phyloP scores from a whole-genome alignment of 106 monocot genomes.

The Platanthera zijinensis region DNA sequence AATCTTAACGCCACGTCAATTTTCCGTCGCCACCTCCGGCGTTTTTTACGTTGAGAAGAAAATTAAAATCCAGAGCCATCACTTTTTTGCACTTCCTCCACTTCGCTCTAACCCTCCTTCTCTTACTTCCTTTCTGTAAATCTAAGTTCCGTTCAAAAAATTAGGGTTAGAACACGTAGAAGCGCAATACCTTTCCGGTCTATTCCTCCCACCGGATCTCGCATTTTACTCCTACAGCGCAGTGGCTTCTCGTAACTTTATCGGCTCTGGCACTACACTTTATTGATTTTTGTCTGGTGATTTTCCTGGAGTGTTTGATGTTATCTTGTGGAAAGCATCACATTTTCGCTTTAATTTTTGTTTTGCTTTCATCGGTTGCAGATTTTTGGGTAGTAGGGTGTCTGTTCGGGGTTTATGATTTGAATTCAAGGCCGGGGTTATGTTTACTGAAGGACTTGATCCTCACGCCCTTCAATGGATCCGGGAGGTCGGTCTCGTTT shows the following conservation, averaged over 20 bases:
- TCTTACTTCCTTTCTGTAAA: not conserved
- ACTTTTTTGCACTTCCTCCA: not conserved
- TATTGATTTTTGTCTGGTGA: not conserved
- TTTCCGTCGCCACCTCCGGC: constrained; percentile 4
- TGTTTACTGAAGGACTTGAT: constrained; percentile 55
- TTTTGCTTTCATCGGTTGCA: not conserved
- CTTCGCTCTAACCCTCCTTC: not conserved
- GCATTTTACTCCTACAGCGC: not conserved
- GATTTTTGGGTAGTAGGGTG: constrained; percentile 9
- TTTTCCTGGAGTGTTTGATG: not conserved
- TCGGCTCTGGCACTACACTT: not conserved
- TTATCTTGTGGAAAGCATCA: not conserved
- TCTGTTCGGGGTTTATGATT: constrained; percentile 9
- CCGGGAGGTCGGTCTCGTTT: constrained; percentile 20
- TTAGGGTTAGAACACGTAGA: not conserved
- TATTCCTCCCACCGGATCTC: not conserved
- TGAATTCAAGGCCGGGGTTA: constrained; percentile 3
- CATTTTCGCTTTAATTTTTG: constrained; percentile 4
- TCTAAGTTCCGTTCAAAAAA: not conserved
- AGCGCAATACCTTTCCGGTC: not conserved
- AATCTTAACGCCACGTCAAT: constrained; percentile 16
- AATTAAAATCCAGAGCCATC: not conserved
- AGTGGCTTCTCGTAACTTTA: not conserved
- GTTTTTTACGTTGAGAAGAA: not conserved
- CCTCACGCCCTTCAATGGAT: constrained; percentile 38